Base-by-base conservation (phyloP, 805 yeast genomes). In the Metschnikowia continentalis region DNA sequence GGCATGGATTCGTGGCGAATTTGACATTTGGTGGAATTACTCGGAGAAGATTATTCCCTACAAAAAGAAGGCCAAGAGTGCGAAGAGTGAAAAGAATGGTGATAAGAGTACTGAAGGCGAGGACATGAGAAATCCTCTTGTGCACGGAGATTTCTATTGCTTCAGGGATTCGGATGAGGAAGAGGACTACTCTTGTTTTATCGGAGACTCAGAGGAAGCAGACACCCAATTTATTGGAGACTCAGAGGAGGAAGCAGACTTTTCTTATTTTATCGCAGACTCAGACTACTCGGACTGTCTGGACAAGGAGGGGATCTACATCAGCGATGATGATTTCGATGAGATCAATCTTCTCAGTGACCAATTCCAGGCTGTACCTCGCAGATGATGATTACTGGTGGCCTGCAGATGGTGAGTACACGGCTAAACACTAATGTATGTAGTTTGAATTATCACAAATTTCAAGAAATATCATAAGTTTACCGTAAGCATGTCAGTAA, bases 1-100 rank as follows among this genome's bases (percentile, higher is more conserved):
- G 0, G 80, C 80, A 0, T 45, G 58, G n/a, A n/a, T 49, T 3
- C 64, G 65, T 23, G 77, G 77, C 1, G 86, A 83, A 26, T 54
- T 77, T 19, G 54, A 46, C 0, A 52, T 61, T 19, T 48, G 81
- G 10, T 78, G 77, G 78, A 53, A 50, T 0, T 80, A 47, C 48
- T 46, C 67, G 52, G 68, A 65, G 44, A 71, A 67, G 35, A 60
- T 65, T 7, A 55, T 54, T n/a, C 56, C 52, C n/a, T 60, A 54
- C 35, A 23, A 42, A 32, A 19, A 13, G 37, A 22, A 39, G 42
- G n/a, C 32, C 17, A 39, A 39, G 19, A 39, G 7, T 22, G 42
- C 42, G 15, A 38, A 32, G 26, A 30, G 20, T 8, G 19, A 42
- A 10, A 33, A 22, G 10, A 13, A 8, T 14, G 15, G 26, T 5